Evolutionary conservation across 2,329 filamentous ascomycete genomes (phyloP).

Genomic region (Scortechinia acanthostroma): DNA sequence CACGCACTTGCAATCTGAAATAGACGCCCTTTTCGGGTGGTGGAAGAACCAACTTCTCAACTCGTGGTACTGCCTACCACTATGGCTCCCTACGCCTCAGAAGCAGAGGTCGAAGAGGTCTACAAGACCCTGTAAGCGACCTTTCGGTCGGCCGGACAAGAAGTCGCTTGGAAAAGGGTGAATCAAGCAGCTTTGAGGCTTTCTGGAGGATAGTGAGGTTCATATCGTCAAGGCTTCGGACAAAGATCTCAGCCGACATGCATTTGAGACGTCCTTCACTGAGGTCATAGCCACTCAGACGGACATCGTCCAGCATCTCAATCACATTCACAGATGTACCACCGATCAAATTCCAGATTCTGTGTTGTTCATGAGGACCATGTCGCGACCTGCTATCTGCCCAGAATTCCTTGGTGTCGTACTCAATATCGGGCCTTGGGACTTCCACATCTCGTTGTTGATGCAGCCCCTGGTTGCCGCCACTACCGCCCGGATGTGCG

Average conservation of each 20-base stretch:
- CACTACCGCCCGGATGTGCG: constrained; percentile 29
- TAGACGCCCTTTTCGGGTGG: too few relatives aligned
- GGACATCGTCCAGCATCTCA: constrained; percentile 24
- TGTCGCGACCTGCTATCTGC: constrained; percentile 16
- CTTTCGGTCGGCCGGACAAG: too few relatives aligned
- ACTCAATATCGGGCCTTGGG: constrained; percentile 36
- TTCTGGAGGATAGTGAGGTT: constrained; percentile 27
- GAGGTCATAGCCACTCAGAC: constrained; percentile 20
- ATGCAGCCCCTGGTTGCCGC: constrained; percentile 29
- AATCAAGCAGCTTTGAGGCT: constrained; percentile 29
- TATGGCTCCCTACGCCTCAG: too few relatives aligned
- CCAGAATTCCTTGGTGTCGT: constrained; percentile 33
- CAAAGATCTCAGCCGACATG: constrained; percentile 22
- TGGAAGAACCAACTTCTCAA: too few relatives aligned
- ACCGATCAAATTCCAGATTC: constrained; percentile 19
- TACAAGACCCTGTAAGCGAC: too few relatives aligned
- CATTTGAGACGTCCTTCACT: constrained; percentile 18
- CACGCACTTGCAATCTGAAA: too few relatives aligned
- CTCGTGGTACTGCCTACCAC: too few relatives aligned
- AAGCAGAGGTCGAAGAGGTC: too few relatives aligned
- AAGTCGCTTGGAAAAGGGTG: constrained; percentile 28
- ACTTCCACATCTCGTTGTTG: constrained; percentile 29
- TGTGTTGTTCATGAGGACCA: neutral
- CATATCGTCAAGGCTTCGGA: constrained; percentile 19
- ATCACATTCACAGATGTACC: constrained; percentile 28